Base-by-base conservation (phyloP, 306 rosid species). In the Hippophae rhamnoides region DNA sequence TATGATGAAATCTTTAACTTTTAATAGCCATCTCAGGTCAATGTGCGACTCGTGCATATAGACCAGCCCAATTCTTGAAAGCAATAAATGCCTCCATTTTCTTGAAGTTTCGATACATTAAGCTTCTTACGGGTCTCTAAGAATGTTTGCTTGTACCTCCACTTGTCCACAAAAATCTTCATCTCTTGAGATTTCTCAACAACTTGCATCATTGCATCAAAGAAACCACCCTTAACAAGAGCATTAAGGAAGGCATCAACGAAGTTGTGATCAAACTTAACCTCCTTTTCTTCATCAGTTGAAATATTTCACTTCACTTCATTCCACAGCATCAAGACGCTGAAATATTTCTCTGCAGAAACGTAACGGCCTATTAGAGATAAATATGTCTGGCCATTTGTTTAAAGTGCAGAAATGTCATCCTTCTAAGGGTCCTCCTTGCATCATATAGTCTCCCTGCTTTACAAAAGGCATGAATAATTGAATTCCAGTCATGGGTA, bases 111-210 rank as follows among this genome's bases (percentile, higher is more conserved):
- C 6, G 89, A 68, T 59, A 88, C 83, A 78, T 78, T 88, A 66
- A 92, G 93, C 72, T 85, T 88, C 78, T 85, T 92, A 73, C 86
- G 99, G 62, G 76, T 82, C 80, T 92, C 99, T 93, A 92, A 83
- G 80, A 83, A 92, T 14, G 99, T 95, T 68, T 92, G 99, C 76
- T 85, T 92, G 82, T 88, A 92, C 73, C 87, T 92, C 99, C 95
- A 92, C 82, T 90, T 85, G 64, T 88, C 96, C 52, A 92, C 95
- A 76, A 88, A 88, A 56, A 88, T 75, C 78, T 88, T 88, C 82
- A 79, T 81, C 77, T 88, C 99, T 60, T 52, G 74, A 61, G 88
- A 77, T 78, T 85, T 92, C 89, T 85, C 93, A 26, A 92, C 89
- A 47, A 92, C 95, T 80, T 92, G 95, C 95, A 92, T 92, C 53